Percentiles rank a stretch among this genome's conserved stretches.
Conservation (phyloP, 306 rosid genomes). For the Quillaja saponaria region DNA sequence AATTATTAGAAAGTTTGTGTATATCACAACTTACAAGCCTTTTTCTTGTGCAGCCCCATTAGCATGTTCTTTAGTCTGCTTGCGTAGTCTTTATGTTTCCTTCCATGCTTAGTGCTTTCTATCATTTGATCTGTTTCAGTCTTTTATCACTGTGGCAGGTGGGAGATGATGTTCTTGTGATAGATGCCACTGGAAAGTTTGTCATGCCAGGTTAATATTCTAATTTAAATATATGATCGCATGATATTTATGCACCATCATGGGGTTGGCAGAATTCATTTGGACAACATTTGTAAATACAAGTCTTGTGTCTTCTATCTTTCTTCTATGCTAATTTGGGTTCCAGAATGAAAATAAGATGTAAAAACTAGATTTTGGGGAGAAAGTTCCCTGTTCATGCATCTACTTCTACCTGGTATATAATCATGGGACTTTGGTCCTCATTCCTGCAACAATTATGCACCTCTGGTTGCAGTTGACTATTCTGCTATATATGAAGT, state of each 20-base stretch:
- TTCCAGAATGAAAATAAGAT: not conserved
- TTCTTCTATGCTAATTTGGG: not conserved
- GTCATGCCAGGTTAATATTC: constrained; percentile 88
- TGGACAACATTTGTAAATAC: not conserved
- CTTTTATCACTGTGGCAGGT: constrained; percentile 50
- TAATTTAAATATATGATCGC: constrained; percentile 4
- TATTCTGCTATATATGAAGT: constrained; percentile 14
- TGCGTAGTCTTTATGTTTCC: not conserved
- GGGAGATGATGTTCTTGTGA: constrained; percentile 71
- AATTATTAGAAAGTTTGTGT: too few species aligned
- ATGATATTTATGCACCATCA: not conserved
- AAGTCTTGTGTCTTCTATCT: not conserved
- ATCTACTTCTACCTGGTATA: not conserved
- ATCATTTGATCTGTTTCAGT: constrained; percentile 5
- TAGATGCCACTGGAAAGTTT: constrained; percentile 90
- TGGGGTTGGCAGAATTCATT: constrained; percentile 2
- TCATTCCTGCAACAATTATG: not conserved
- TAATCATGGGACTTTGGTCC: not conserved
- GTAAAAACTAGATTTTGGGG: not conserved
- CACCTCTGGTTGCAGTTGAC: constrained; percentile 9
- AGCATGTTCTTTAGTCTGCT: not conserved
- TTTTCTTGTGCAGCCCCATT: not conserved
- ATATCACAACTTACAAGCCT: not conserved
- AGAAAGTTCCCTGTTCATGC: constrained; percentile 12
- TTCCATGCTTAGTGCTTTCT: constrained; percentile 16